A percentile compares a stretch with the other conserved stretches of the same genome.
phyloP scores from a whole-genome alignment of 139 green algal species.

The Auxenochlorella pyrenoidosa region DNA sequence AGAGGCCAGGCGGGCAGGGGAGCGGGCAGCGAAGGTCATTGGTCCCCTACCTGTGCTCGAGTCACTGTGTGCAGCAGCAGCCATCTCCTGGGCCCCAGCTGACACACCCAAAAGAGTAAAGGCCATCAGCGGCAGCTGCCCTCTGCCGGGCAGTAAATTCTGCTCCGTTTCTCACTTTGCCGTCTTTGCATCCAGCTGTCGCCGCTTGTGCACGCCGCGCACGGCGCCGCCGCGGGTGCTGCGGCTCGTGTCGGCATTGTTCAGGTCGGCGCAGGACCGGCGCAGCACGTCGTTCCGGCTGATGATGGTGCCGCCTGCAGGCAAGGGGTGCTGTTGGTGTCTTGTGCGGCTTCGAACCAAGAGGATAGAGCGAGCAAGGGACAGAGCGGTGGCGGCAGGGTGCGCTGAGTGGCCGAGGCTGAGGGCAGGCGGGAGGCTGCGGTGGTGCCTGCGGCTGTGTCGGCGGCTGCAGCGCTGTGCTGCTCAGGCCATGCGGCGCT shows the following conservation, averaged over 20 bases:
- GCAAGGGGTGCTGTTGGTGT: too few species aligned
- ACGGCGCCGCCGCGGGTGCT: slow-evolving; percentile 50
- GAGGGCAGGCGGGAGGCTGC: background rate
- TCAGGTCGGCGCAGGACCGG: slow-evolving; percentile 44
- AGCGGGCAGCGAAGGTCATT: too few species aligned
- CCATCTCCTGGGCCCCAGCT: background rate
- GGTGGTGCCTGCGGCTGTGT: background rate
- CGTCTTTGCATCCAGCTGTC: slow-evolving; percentile 9
- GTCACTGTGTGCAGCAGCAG: too few species aligned
- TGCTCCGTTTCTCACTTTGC: background rate
- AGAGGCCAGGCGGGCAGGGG: background rate
- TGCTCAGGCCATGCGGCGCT: background rate
- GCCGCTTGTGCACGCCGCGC: background rate
- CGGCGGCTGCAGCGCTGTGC: background rate
- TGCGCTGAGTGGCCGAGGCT: too few species aligned
- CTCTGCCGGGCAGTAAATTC: too few species aligned
- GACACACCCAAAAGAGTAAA: too few species aligned
- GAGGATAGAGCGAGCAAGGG: background rate
- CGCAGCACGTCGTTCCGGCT: slow-evolving; percentile 57
- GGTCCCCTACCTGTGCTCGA: too few species aligned
- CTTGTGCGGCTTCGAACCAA: background rate
- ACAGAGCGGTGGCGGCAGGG: background rate
- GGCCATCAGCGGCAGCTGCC: too few species aligned
- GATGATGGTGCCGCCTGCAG: slow-evolving; percentile 42
- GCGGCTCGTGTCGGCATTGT: slow-evolving; percentile 43